Percentiles rank a stretch among this genome's conserved stretches.
These are phyloP conservation scores for Sherardia arvensis DNA, from an alignment of 257 asterid genomes.

Conservation along the genomic window DNA sequence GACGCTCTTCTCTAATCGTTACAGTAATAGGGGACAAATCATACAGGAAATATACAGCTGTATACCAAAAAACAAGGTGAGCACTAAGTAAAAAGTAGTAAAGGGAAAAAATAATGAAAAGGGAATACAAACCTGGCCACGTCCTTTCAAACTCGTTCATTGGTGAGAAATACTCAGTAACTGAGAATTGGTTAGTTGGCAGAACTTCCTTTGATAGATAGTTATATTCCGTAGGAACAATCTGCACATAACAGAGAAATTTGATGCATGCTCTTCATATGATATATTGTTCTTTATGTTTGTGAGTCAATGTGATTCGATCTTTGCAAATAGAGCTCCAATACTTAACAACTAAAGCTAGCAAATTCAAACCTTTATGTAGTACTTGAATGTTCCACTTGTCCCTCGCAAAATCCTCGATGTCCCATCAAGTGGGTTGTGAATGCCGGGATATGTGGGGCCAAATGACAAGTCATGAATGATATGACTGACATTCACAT, in stretches of 20 bases:
- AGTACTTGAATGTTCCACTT: conserved; percentile 97
- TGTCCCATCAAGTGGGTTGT: conserved; percentile 96
- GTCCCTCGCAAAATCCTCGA: conserved; percentile 64
- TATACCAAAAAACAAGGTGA: conserved; percentile 11
- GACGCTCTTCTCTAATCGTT: conserved; percentile 94
- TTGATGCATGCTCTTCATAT: background rate
- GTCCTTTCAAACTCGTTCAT: conserved; percentile 56
- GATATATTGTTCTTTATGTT: background rate
- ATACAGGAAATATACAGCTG: conserved; percentile 94
- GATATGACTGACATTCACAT: conserved; percentile 90
- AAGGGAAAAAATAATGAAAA: background rate
- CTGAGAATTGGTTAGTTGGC: conserved; percentile 94
- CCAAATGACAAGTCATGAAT: conserved; percentile 95
- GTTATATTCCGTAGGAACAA: conserved; percentile 93
- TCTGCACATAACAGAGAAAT: conserved; percentile 31
- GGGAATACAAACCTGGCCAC: conserved; percentile 74
- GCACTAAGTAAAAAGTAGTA: background rate
- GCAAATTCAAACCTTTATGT: conserved; percentile 63
- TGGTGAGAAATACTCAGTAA: conserved; percentile 87
- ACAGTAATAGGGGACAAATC: conserved; percentile 97
- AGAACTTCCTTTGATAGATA: conserved; percentile 73
- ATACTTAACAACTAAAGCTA: background rate
- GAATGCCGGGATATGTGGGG: conserved; percentile 93
- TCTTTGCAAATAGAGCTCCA: background rate
- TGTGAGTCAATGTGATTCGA: background rate